Base-by-base conservation (phyloP, 208 protist genomes). In the Jaenimonas drosophilae region DNA sequence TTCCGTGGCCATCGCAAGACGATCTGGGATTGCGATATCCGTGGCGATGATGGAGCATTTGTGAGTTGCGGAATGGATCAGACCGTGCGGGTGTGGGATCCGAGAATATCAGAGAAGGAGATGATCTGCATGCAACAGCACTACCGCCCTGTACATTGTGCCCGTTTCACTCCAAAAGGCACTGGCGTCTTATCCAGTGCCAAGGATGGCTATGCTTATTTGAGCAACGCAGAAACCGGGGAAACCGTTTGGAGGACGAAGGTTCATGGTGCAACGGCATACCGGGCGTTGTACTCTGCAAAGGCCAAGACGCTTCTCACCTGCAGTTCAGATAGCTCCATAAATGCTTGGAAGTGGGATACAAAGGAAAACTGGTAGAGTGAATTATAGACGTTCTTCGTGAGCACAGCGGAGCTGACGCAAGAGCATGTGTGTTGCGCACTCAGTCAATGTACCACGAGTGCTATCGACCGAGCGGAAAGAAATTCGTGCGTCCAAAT, bases 261-360 rank as follows among this genome's bases (percentile, higher is more conserved):
- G 38, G 76, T 78, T 21, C 75, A 86, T 45, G 24, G 26, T 6
- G 41, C 61, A 14, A 66, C 44, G 9, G 83, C 83, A 0, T 91
- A 84, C 46, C 65, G 76, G n/a, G 64, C 56, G 1, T 33, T 62
- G 29, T 77, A 67, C 45, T 46, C 72, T 39, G 29, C 57, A n/a
- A 44, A 43, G 14, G 57, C 44, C 21, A 38, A 69, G 17, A 38
- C 59, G 24, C 48, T 88, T 26, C 39, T 72, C 28, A 85, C 79
- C 3, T 69, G 59, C 29, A 49, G 51, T 23, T 62, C 37, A 5
- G 72, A 88, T 43, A 33, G 55, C 1, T 42, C 41, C 19, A 72
- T 88, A n/a, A 79, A 82, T 44, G 9, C 83, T 4, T 91, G 78
- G 78, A 37, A 45, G 14, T 88, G 75, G 64, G 28, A 27, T 17